Percentiles rank a stretch among this genome's conserved stretches.
These are phyloP conservation scores for Peniophora sp. DNA, from an alignment of 1,284 basidiomycete species.

Conservation along the genomic window DNA sequence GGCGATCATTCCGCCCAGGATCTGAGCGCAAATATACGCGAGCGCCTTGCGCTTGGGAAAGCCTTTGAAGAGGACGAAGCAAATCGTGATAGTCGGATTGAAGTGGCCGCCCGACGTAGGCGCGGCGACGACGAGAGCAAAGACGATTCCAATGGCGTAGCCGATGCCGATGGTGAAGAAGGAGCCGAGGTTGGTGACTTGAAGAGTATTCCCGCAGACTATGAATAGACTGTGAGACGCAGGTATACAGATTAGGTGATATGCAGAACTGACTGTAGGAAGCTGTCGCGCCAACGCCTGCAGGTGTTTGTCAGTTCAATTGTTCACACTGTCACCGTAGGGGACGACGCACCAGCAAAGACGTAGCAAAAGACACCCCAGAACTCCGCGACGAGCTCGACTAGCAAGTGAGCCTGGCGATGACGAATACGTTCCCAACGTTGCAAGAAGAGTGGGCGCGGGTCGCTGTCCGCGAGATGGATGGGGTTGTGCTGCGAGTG, in stretches of 20 bases:
- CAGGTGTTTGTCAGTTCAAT: not conserved
- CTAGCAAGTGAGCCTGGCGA: slow-evolving; percentile 35
- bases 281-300: slow-evolving; percentile 20
- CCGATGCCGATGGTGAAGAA: slow-evolving; percentile 54
- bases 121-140: slow-evolving; percentile 46
- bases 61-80: slow-evolving; percentile 41
- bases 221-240: too few species aligned
- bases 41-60: slow-evolving; percentile 49
- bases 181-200: not conserved
- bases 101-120: slow-evolving; percentile 60
- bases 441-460: slow-evolving; percentile 28
- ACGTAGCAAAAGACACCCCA: slow-evolving; percentile 22
- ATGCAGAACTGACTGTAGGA: not conserved
- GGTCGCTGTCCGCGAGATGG: slow-evolving; percentile 18
- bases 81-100: slow-evolving; percentile 53
- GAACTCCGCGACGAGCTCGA: slow-evolving; percentile 49
- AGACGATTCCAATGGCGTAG: slow-evolving; percentile 55
- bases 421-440: slow-evolving; percentile 46
- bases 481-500: slow-evolving; percentile 1
- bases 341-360: slow-evolving; percentile 16
- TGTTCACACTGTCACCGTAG: not conserved
- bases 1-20: slow-evolving; percentile 56
- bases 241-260: too few species aligned
- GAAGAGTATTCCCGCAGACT: not conserved
- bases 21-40: slow-evolving; percentile 58